Evolutionary conservation across 257 asterid genomes (phyloP).

Genomic region (Przewalskia tangutica): DNA sequence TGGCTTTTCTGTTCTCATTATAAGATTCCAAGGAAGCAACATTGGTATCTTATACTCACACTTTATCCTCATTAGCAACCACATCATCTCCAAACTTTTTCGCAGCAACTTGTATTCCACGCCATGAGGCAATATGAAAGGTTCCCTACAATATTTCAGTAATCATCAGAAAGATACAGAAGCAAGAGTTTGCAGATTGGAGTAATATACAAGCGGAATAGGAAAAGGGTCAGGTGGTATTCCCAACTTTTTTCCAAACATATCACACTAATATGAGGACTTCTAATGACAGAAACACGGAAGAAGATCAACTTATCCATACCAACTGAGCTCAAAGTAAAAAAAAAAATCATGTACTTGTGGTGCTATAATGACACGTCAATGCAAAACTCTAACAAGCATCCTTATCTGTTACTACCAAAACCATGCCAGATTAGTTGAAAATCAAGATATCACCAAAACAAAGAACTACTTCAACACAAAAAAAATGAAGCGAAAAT

Average conservation of each 20-base stretch:
- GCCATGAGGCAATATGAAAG: constrained; percentile 66
- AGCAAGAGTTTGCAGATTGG: not conserved
- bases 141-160: constrained; percentile 50
- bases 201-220: not conserved
- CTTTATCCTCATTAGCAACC: constrained; percentile 67
- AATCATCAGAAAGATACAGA: not conserved
- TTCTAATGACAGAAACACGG: not conserved
- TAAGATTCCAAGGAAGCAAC: not conserved
- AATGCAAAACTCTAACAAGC: not conserved
- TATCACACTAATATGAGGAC: not conserved
- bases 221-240: not conserved
- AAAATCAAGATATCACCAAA: not conserved
- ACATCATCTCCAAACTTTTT: constrained; percentile 70
- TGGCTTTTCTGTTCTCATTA: not conserved
- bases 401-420: not conserved
- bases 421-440: not conserved
- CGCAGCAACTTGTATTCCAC: constrained; percentile 90
- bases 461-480: not conserved
- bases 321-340: not conserved
- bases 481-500: not conserved
- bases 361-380: not conserved
- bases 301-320: too few relatives aligned
- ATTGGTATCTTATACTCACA: constrained; percentile 46
- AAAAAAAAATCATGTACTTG: not conserved
- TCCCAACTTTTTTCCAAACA: not conserved